Evolutionary conservation across 1,284 basidiomycete genomes (phyloP), one percentile per base, ranked within the genome.

Genomic region (Fomes fomentarius): DNA sequence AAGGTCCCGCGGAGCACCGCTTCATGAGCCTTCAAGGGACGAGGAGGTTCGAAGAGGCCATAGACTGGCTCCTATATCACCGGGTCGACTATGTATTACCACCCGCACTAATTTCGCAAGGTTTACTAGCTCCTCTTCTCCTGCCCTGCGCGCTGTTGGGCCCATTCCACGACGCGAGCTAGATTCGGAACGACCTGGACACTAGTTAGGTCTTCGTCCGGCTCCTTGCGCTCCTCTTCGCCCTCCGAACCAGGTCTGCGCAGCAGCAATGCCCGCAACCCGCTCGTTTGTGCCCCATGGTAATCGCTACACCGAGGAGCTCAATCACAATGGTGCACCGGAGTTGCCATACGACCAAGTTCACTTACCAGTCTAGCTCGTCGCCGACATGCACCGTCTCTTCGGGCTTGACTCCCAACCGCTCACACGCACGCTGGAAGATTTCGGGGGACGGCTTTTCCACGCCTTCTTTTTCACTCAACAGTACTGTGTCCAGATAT

Each of bases 361-460:
- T 25, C 17, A 61, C 81, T 60, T 61, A 89, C 89, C 78, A 78
- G 41, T 75, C 66, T 33, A 89, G 65, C 60, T 91, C 88, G 65
- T 92, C 89, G 3, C 89, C 89, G 43, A 91, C 78, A 62, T 91
- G 89, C 26, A 90, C 63, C 28, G 77, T 79, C 62, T 87, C 76
- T 10, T 69, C 62, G 0, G 73, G 69, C 22, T 58, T 57, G 14
- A 80, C 55, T 26, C 69, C 54, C 12, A 62, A 58, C 31, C 63
- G 56, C 37, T 59, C 42, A 50, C 68, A 72, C 0, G 80, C 76
- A 2, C 75, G 73, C 25, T 69, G 62, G 69, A 87, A 92, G 39
- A 92, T 83, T 41, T 79, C 73, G 24, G 63, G 58, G 1, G 78
- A 71, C 0, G 89, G 90, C 66, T 92, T 92, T 69, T 89, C 87